Base-by-base conservation (phyloP, 306 rosid genomes). In the Hippophae rhamnoides region DNA sequence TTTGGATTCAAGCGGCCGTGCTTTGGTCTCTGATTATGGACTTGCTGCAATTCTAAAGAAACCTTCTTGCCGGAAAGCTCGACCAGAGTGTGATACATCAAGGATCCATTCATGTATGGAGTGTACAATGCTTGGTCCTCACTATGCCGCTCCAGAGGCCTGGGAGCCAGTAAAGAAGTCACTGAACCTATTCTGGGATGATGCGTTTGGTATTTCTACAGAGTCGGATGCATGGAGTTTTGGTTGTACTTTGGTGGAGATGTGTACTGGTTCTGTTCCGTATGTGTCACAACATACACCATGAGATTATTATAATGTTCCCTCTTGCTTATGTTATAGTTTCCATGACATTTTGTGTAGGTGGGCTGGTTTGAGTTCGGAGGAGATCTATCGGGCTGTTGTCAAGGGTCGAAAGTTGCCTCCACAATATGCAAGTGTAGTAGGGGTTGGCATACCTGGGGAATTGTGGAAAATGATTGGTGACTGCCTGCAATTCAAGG, bases 181-280 rank as follows among this genome's bases (percentile, higher is more conserved):
- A 7, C 69, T 92, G 63, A 88, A 86, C 78, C 74, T 83, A 66
- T 88, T 92, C 61, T 92, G 99, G 99, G 99, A 92, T 69, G 96
- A 92, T 65, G 95, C 84, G 45, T 84, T 31, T 31, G 38, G 96
- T 70, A 85, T 92, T 74, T 92, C 99, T 76, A 68, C 82, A 12
- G 96, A 92, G 77, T 88, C 96, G 43, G 99, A 92, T 79, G 96
- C 99, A 18, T 92, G 99, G 99, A 92, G 99, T 84, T 92, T 88
- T 80, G 99, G 96, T 72, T 92, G 96, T 80, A 92, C 99, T 23
- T 74, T 92, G 90, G 99, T 92, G 59, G 99, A 92, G 84, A 92
- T 92, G 99, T 92, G 99, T 87, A 92, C 99, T 60, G 95, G 99
- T 76, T 74, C 99, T 65, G 79, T 83, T 73, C 99, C 99, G 99